Percentiles rank a stretch among this genome's conserved stretches.
Evolutionary conservation across 257 asterid genomes (phyloP).

Genomic region (Eucommia ulmoides): DNA sequence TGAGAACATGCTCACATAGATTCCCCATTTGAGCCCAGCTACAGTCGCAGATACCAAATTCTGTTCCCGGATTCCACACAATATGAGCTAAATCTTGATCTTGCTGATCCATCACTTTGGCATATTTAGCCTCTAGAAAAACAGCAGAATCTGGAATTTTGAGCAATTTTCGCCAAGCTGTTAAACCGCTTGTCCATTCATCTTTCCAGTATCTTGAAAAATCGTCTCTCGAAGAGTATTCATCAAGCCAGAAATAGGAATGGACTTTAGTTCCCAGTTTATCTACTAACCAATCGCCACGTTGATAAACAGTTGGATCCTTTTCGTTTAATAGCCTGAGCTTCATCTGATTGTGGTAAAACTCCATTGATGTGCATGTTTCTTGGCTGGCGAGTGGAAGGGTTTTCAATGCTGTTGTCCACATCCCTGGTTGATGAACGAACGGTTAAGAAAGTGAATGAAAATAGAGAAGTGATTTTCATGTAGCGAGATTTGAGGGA

Average conservation of each 20-base stretch:
- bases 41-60: constrained; percentile 78
- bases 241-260: constrained; percentile 92
- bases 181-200: constrained; percentile 79
- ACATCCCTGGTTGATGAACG: constrained; percentile 33
- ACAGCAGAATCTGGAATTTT: constrained; percentile 59
- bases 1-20: constrained; percentile 74
- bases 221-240: constrained; percentile 64
- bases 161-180: constrained; percentile 73
- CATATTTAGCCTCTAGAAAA: constrained; percentile 41
- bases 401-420: constrained; percentile 49
- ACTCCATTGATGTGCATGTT: constrained; percentile 77
- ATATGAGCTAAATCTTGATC: constrained; percentile 30
- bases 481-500: not conserved
- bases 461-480: not conserved
- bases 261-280: constrained; percentile 78
- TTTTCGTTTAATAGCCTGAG: constrained; percentile 62
- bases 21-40: constrained; percentile 70
- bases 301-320: constrained; percentile 44
- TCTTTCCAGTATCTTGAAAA: constrained; percentile 77
- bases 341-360: constrained; percentile 74
- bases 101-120: constrained; percentile 38
- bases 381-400: constrained; percentile 89
- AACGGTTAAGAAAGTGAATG: not conserved
- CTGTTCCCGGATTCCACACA: constrained; percentile 69
- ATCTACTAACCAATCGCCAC: constrained; percentile 82